Conservation (phyloP, 495 filamentous ascomycete species). For the Daldinia childiae region DNA sequence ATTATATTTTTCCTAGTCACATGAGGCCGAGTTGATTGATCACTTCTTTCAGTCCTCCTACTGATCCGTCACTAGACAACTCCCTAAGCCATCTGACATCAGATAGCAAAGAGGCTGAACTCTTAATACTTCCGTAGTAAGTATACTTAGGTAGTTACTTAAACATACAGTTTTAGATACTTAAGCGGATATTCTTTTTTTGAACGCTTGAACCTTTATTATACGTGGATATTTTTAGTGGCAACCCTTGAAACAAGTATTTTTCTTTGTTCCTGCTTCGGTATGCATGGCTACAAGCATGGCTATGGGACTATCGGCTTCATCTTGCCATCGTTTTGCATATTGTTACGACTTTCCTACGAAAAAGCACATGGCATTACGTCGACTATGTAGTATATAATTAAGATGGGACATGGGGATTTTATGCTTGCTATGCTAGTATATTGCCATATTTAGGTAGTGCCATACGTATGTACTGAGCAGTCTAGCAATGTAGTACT, state of each 20-base stretch:
- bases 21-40: constrained; percentile 16
- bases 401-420: constrained; percentile 1
- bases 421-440: background rate
- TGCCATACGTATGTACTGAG: background rate
- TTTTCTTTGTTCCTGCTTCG: constrained; percentile 20
- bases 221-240: background rate
- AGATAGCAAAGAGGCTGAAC: constrained; percentile 5
- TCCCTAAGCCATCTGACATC: constrained; percentile 7
- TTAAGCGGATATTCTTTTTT: background rate
- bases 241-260: background rate
- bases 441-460: background rate
- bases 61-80: constrained; percentile 15
- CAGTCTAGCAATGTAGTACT: constrained; percentile 18
- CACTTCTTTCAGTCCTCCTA: background rate
- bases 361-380: constrained; percentile 20
- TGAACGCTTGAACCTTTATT: background rate
- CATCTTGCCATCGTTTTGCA: background rate
- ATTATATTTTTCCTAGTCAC: constrained; percentile 31
- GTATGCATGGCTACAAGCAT: constrained; percentile 14
- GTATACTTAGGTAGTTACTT: too few relatives aligned
- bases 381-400: constrained; percentile 14
- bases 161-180: background rate
- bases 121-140: background rate
- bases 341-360: constrained; percentile 9
- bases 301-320: constrained; percentile 14